Base-by-base conservation (phyloP, 106 monocot species). In the Xerophyta viscosa region DNA sequence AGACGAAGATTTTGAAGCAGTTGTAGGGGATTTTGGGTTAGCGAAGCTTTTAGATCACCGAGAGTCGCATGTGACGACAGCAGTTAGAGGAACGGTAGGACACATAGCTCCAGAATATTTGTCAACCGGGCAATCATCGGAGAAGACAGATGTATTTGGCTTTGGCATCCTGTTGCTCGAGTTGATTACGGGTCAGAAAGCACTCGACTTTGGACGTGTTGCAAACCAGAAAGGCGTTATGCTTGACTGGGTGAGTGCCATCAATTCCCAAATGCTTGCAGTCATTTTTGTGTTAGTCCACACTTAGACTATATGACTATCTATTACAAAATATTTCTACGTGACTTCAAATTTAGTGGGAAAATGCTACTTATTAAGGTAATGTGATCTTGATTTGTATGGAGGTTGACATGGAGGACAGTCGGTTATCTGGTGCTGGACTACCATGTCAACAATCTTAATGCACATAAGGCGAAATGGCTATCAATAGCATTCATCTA, bases 71-170 rank as follows among this genome's bases (percentile, higher is more conserved):
- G 78, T 94, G n/a, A 94, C 94, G 2, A 94, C 94, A 2, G 94
- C 94, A 12, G 88, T 94, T 14, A 74, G 94, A 11, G 94, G 94
- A 11, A 94, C 94, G 2, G 88, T 94, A n/a, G 94, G 94, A 10
- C 93, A 93, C 48, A 88, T 93, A 47, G 93, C 93, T 29, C 93
- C 93, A 1, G 94, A 94, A 41, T 94, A 94, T 42, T 60, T 88
- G 58, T 88, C 94, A 8, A 94, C 94, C 2, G 94, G 94, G 4
- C 94, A 94, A 56, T 94, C 94, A 50, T 94, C 88, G 6, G 88
- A 94, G 46, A 94, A 94, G 65, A 94, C 94, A 0, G 88, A 94
- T 79, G 94, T 94, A 20, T 94, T 94, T 66, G 88, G 94, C 30
- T 94, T 78, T 55, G 88, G 94, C 31, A 78, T 94, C 27, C 52